Conservation (phyloP, 2,329 filamentous ascomycete species). For the Aspergillus sp. region DNA sequence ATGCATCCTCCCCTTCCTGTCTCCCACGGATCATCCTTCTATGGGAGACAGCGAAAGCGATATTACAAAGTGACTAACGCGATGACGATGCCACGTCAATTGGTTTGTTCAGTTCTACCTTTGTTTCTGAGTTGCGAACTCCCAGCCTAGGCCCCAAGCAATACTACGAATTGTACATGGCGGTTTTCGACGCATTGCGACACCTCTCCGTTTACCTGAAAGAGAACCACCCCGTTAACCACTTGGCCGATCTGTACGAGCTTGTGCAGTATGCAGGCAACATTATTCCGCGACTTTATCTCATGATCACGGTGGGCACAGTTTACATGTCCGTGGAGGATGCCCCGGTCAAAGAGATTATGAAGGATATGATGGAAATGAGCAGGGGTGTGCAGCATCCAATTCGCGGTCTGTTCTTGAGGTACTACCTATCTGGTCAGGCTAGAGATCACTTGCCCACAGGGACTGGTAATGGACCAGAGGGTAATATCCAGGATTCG, state of each 20-base stretch:
- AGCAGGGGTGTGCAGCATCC: slow-evolving; percentile 95
- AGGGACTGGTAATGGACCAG: slow-evolving; percentile 78
- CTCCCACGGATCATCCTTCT: slow-evolving; percentile 15
- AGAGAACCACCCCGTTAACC: slow-evolving; percentile 95
- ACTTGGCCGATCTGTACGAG: slow-evolving; percentile 95
- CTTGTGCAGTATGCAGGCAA: slow-evolving; percentile 97
- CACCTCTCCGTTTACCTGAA: slow-evolving; percentile 94
- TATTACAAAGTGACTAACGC: slow-evolving; percentile 2
- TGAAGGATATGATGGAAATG: slow-evolving; percentile 99
- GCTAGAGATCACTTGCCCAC: slow-evolving; percentile 81
- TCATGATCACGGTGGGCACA: slow-evolving; percentile 98
- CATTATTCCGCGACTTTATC: slow-evolving; percentile 89
- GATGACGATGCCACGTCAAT: slow-evolving; percentile 12
- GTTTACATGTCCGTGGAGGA: slow-evolving; percentile 99
- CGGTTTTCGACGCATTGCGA: slow-evolving; percentile 94
- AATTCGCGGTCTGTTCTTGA: slow-evolving; percentile 85
- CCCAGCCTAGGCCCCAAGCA: slow-evolving; percentile 97
- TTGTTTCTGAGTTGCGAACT: slow-evolving; percentile 96
- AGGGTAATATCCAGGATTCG: slow-evolving; percentile 92
- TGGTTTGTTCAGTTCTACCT: slow-evolving; percentile 64
- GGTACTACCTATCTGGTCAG: slow-evolving; percentile 94
- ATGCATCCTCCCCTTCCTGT: slow-evolving; percentile 13
- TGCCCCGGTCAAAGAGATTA: slow-evolving; percentile 97
- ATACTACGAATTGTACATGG: slow-evolving; percentile 99
- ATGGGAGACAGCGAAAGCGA: neutral